Evolutionary conservation across 139 green algal genomes (phyloP), one percentile per base, ranked within the genome.

Genomic region (Chlorella sp.): DNA sequence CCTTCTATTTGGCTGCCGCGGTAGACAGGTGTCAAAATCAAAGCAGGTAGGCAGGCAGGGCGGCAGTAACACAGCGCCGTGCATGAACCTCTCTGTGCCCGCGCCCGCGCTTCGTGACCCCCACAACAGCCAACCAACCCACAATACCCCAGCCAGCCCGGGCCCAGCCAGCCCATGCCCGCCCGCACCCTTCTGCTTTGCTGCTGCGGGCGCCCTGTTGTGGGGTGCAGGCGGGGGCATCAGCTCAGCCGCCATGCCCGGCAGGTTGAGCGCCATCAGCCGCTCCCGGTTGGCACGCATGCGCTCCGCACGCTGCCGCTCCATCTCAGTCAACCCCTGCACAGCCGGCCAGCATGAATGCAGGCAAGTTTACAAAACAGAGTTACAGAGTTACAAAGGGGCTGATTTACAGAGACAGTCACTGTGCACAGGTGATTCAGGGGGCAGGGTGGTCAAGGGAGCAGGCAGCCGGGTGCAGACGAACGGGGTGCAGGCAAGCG

Each of bases 241-340:
- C 34, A 93, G 78, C 32, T 61, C 82, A n/a, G 88, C 77, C 3
- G 89, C 92, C 66, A 94, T 57, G 22, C 57, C 89, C 3, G 87
- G 87, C 32, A 95, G 61, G 24, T 94, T 69, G 26, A 95, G 88
- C 21, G 86, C 87, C 64, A 83, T 71, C 86, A 95, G 89, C 37
- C 92, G 89, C 89, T 92, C 92, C 14, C 79, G 60, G 91, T 95
- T 95, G n/a, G 87, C 68, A 19, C 57, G 36, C 42, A 95, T 95
- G 19, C 89, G 92, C 61, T 93, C 90, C 26, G 66, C 40, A 5
- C 93, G 86, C 81, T 89, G 80, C 57, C 48, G 78, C 90, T 95
- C 93, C 37, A 93, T 92, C 11, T 88, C 82, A 18, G 88, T 92
- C 61, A 94, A 61, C 26, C 28, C n/a, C 26, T 87, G 89, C 42